A percentile compares a stretch with the other conserved stretches of the same genome.
These are phyloP conservation scores for Straminergon stramineum DNA, from an alignment of 225 moss, liverwort and hornwort genomes.

Conservation along the genomic window DNA sequence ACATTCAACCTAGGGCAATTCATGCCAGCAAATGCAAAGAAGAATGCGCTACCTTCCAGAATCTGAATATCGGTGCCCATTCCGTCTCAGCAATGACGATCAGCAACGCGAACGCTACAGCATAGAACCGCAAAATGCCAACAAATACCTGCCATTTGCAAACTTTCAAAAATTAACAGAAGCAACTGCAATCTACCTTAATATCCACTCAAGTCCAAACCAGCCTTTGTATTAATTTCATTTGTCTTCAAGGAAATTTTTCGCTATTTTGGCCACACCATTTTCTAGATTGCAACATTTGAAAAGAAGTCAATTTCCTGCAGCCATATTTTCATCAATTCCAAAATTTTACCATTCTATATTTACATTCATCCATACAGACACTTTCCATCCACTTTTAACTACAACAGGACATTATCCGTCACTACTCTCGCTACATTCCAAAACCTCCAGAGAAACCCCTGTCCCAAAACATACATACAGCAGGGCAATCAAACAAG, in stretches of 20 bases:
- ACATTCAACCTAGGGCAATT: neutral
- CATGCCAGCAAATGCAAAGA: neutral
- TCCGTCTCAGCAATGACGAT: slow-evolving; percentile 86
- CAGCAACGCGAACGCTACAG: slow-evolving; percentile 60
- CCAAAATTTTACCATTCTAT: neutral
- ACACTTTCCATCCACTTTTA: neutral
- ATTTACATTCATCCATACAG: too few species aligned
- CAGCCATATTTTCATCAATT: too few species aligned
- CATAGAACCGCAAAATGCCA: slow-evolving; percentile 66
- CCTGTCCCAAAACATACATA: neutral
- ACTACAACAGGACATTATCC: neutral
- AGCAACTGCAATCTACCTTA: neutral
- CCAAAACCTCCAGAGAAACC: neutral
- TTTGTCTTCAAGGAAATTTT: neutral
- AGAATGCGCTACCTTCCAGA: slow-evolving; percentile 51
- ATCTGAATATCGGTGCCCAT: slow-evolving; percentile 73
- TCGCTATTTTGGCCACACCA: neutral
- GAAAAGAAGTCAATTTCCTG: neutral
- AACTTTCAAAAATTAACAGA: neutral
- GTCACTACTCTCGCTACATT: neutral
- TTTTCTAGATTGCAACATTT: neutral
- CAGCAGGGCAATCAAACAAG: neutral
- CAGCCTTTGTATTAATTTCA: neutral
- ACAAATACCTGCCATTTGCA: slow-evolving; percentile 54
- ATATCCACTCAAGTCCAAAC: neutral